These are phyloP conservation scores for Candida lessepsii DNA, from an alignment of 805 yeast genomes.

Conservation along the genomic window DNA sequence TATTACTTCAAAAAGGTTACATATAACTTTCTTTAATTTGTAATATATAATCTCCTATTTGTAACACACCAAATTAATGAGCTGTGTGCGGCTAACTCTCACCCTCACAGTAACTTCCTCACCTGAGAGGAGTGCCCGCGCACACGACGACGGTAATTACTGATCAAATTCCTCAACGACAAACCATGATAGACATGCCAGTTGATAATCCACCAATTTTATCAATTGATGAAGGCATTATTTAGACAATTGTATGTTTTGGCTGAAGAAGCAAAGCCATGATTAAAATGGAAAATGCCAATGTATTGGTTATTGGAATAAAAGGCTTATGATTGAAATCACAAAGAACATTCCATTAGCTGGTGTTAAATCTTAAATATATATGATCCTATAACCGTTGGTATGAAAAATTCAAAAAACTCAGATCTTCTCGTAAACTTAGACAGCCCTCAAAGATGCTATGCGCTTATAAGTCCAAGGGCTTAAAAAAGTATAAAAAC, in stretches of 20 bases:
- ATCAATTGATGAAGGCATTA: constrained; percentile 85
- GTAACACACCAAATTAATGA: no score
- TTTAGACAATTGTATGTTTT: constrained; percentile 95
- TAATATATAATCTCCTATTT: no score
- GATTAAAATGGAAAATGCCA: constrained; percentile 93
- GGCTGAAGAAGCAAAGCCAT: constrained; percentile 98
- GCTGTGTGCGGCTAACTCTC: no score
- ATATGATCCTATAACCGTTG: constrained; percentile 74
- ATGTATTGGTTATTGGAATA: constrained; percentile 86
- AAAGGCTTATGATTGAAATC: constrained; percentile 89
- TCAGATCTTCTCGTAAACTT: no score
- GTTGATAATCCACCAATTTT: constrained; percentile 40
- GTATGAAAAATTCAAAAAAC: constrained; percentile 70
- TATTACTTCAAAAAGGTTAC: no score
- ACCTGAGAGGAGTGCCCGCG: neutral
- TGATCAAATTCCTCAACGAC: neutral
- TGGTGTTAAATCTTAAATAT: constrained; percentile 90
- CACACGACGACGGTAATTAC: neutral
- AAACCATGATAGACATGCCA: constrained; percentile 31
- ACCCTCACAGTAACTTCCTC: no score
- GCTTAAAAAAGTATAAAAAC: neutral
- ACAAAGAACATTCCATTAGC: constrained; percentile 96
- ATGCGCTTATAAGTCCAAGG: constrained; percentile 9
- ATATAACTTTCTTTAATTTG: no score
- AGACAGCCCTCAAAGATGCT: constrained; percentile 7